Base-by-base conservation (phyloP, 768 basidiomycete genomes). In the Suillus fuscotomentosus region DNA sequence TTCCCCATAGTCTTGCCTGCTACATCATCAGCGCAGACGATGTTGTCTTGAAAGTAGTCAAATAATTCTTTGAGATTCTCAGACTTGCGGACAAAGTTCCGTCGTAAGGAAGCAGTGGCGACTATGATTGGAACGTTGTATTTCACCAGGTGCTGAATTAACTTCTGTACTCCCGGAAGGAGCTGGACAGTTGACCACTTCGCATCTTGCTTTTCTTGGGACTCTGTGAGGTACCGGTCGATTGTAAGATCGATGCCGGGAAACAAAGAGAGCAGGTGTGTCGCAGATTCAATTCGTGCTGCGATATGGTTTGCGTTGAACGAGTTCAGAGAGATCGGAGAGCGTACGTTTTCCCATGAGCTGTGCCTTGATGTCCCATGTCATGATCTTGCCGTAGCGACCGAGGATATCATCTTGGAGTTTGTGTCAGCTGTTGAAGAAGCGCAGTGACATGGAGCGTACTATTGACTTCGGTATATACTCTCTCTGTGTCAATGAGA, bases 341-440 rank as follows among this genome's bases (percentile, higher is more conserved):
- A 24, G 54, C 81, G 62, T 55, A 92, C 92, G 85, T 80, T 90
- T 91, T 62, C 93, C 93, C 93, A 94, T 95, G 63, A 90, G 84
- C 0, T 89, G 90, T n/a, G 90, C 88, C 72, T 94, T 94, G 65
- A 94, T 92, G 63, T 91, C 88, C 92, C 92, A 94, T 3, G 90
- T 91, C 89, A 95, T 91, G 66, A 84, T 77, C 66, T 86, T 88
- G 34, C 91, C 92, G 70, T 89, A 88, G 14, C 80, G 81, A 20
- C 81, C 85, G 22, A 96, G 84, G 60, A 94, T 88, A 31, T 86
- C 82, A 77, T 94, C 92, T 90, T 69, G 56, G 54, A 63, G 48
- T 51, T 48, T 66, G 42, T 55, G 34, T 57, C 11, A 38, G 14
- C 7, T 5, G 20, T 2, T 55, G 22, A 22, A 34, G 47, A 17